phyloP scores from a whole-genome alignment of 257 asterid species.

The Solanum tarapatanum region DNA sequence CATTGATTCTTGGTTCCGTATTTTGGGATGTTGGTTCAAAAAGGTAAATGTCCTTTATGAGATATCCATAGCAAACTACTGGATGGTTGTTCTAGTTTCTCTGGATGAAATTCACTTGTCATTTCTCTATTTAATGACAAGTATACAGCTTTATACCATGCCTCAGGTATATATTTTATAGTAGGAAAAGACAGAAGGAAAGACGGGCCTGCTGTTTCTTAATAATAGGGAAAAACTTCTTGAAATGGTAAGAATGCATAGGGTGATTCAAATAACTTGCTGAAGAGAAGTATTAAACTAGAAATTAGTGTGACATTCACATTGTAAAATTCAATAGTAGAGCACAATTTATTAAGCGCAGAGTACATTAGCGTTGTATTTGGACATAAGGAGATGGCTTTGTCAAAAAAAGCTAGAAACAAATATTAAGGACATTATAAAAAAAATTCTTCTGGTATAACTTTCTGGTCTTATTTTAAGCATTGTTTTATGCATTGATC shows the following conservation, averaged over 20 bases:
- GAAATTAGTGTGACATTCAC: not conserved
- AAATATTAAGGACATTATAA: not conserved
- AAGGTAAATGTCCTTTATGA: slow-evolving; percentile 29
- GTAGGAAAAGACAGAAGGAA: not conserved
- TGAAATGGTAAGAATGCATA: not conserved
- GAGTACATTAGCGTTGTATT: not conserved
- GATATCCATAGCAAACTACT: not conserved
- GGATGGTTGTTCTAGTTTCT: not conserved
- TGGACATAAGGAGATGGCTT: not conserved
- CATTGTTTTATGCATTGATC: not conserved
- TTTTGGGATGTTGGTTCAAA: slow-evolving; percentile 80
- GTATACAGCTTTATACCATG: not conserved
- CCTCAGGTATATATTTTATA: not conserved
- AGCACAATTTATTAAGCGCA: not conserved
- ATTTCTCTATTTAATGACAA: not conserved
- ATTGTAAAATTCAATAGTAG: not conserved
- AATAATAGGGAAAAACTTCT: not conserved
- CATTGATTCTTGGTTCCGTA: slow-evolving; percentile 62
- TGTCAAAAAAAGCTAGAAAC: not conserved
- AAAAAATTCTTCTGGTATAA: not conserved
- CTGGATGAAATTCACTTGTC: not conserved
- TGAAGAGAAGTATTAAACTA: not conserved
- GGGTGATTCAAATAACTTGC: not conserved
- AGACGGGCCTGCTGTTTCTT: not conserved
- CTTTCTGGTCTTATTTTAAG: not conserved